Percentiles rank a stretch among this genome's conserved stretches.
These are phyloP conservation scores for Argentina anserina DNA, from an alignment of 306 rosid genomes.

Conservation along the genomic window DNA sequence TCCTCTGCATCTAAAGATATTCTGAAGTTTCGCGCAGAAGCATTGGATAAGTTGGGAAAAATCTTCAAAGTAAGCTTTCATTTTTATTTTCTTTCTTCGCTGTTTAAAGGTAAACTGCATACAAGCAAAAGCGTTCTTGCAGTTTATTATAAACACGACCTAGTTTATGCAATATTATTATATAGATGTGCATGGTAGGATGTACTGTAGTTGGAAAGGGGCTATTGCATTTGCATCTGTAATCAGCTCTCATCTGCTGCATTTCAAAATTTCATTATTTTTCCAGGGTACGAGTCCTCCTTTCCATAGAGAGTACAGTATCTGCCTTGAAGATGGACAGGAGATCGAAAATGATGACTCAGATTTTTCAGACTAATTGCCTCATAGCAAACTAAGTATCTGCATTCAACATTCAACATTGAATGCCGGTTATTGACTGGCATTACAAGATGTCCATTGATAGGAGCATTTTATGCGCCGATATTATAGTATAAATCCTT, in stretches of 20 bases:
- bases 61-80: slow-evolving; percentile 58
- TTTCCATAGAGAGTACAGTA: slow-evolving; percentile 64
- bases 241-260: not conserved
- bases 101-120: not conserved
- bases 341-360: not conserved
- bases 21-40: slow-evolving; percentile 58
- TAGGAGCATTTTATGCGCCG: no score
- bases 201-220: no score
- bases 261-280: not conserved
- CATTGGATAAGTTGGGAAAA: slow-evolving; percentile 61
- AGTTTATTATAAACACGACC: no score
- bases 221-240: not conserved
- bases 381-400: not conserved
- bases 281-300: slow-evolving; percentile 66
- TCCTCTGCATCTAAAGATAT: slow-evolving; percentile 59
- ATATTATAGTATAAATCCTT: no score
- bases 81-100: not conserved
- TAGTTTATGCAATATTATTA: no score
- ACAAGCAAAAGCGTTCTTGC: not conserved
- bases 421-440: no score
- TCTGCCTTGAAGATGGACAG: slow-evolving; percentile 49
- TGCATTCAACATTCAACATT: no score
- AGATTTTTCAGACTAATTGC: slow-evolving; percentile 27
- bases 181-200: not conserved
- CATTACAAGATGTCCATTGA: no score